phyloP scores from a whole-genome alignment of 495 filamentous ascomycete genomes.

The Daldinia grandis region DNA sequence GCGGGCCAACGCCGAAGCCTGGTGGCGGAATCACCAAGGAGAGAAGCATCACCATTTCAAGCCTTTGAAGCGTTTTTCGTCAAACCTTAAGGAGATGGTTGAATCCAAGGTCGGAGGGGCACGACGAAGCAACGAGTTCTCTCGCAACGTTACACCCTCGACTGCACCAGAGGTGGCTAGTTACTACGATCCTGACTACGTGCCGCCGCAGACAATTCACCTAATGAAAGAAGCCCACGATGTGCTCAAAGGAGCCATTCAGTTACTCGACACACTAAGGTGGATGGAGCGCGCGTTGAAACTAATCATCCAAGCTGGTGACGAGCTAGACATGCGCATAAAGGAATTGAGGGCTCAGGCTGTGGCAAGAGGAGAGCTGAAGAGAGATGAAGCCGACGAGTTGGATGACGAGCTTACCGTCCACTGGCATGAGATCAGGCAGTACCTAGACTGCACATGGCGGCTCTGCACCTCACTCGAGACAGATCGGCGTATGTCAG shows the following conservation, averaged over 20 bases:
- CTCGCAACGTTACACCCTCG: constrained; percentile 1
- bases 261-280: constrained; percentile 44
- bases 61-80: constrained; percentile 39
- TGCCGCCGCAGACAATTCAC: constrained; percentile 45
- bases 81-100: constrained; percentile 39
- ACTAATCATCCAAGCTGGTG: constrained; percentile 45
- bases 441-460: constrained; percentile 48
- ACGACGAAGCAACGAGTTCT: constrained; percentile 23
- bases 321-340: constrained; percentile 41
- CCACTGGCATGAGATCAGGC: constrained; percentile 49
- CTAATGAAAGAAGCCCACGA: constrained; percentile 50
- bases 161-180: constrained; percentile 14
- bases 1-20: constrained; percentile 41
- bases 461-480: constrained; percentile 49
- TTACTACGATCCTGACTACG: constrained; percentile 42
- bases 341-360: constrained; percentile 31
- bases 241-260: constrained; percentile 44
- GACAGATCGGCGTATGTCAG: constrained; percentile 47
- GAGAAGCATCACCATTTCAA: constrained; percentile 27
- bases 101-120: constrained; percentile 33
- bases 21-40: constrained; percentile 33
- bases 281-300: constrained; percentile 51
- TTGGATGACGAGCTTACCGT: constrained; percentile 35
- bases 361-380: constrained; percentile 20
- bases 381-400: constrained; percentile 30